A percentile compares a stretch with the other conserved stretches of the same genome.
Evolutionary conservation across 2,329 filamentous ascomycete species (phyloP).

Genomic region (Cercospora zeae-maydis): DNA sequence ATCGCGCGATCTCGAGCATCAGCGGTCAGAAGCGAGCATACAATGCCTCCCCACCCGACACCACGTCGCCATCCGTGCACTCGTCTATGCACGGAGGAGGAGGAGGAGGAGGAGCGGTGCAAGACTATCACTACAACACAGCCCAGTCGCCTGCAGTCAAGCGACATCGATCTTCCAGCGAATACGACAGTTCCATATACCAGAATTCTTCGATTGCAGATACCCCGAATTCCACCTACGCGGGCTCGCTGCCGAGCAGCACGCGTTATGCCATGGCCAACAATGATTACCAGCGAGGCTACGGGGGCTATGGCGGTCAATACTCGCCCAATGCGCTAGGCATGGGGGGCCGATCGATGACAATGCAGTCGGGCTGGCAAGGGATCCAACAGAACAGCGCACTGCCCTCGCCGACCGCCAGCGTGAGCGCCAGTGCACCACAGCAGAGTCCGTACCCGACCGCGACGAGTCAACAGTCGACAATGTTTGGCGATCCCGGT

Average conservation of each 20-base stretch:
- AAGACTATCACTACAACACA: slow-evolving; percentile 22
- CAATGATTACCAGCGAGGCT: slow-evolving; percentile 17
- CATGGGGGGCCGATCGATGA: slow-evolving; percentile 15
- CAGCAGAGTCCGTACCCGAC: slow-evolving; percentile 18
- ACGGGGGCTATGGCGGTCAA: slow-evolving; percentile 15
- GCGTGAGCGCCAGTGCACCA: slow-evolving; percentile 10
- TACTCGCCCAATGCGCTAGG: slow-evolving; percentile 16
- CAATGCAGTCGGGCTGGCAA: slow-evolving; percentile 15
- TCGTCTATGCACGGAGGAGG: slow-evolving; percentile 12
- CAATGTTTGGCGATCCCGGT: slow-evolving; percentile 22
- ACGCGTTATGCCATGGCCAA: slow-evolving; percentile 15
- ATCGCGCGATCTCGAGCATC: slow-evolving; percentile 45
- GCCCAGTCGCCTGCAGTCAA: slow-evolving; percentile 23
- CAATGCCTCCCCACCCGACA: slow-evolving; percentile 22
- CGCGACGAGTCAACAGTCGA: slow-evolving; percentile 14
- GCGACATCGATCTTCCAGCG: slow-evolving; percentile 28
- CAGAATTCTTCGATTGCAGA: slow-evolving; percentile 15
- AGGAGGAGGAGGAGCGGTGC: slow-evolving; percentile 14
- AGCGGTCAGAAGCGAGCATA: slow-evolving; percentile 22
- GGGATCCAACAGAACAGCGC: slow-evolving; percentile 11
- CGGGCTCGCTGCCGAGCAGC: slow-evolving; percentile 17
- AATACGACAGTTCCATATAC: slow-evolving; percentile 26
- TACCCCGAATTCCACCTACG: slow-evolving; percentile 15
- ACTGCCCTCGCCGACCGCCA: slow-evolving; percentile 21
- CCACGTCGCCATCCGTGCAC: slow-evolving; percentile 19